Conservation (phyloP, 805 yeast genomes). For the Schizosaccharomyces lindneri region DNA sequence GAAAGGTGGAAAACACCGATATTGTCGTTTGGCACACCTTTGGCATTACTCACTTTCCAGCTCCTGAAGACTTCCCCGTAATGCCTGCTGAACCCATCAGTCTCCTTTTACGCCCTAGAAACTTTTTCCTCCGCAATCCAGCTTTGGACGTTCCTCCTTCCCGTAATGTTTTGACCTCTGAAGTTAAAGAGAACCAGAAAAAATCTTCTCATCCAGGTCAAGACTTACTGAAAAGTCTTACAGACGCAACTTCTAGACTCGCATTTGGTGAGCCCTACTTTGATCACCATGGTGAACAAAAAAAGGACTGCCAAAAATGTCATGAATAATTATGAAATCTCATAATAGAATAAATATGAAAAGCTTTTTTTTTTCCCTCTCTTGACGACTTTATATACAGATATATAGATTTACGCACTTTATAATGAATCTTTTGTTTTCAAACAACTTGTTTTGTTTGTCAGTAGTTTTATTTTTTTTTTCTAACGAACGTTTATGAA, state of each 20-base stretch:
- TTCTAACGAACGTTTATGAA: too few species aligned
- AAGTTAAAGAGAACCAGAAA: not conserved
- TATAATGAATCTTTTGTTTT: too few species aligned
- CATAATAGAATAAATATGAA: too few species aligned
- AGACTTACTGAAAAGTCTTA: not conserved
- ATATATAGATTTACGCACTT: too few species aligned
- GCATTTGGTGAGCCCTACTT: constrained; percentile 1
- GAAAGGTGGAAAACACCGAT: constrained; percentile 28
- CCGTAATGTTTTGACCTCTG: not conserved
- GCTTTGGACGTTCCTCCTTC: constrained; percentile 44
- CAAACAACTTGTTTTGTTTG: too few species aligned
- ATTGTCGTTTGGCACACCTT: constrained; percentile 57
- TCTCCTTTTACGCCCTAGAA: constrained; percentile 50
- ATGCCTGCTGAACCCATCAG: constrained; percentile 73
- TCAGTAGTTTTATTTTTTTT: too few species aligned
- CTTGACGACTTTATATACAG: too few species aligned
- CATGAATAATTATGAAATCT: too few species aligned
- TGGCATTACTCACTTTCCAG: constrained; percentile 68
- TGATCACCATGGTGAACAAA: too few species aligned
- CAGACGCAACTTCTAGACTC: constrained; percentile 3
- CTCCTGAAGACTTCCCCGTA: constrained; percentile 73
- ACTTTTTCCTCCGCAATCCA: constrained; percentile 57
- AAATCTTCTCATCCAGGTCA: not conserved
- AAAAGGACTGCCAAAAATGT: too few species aligned
- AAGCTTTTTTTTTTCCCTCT: too few species aligned